phyloP scores from a whole-genome alignment of 371 early-diverging fungal genomes.

The Mortierella sp. region DNA sequence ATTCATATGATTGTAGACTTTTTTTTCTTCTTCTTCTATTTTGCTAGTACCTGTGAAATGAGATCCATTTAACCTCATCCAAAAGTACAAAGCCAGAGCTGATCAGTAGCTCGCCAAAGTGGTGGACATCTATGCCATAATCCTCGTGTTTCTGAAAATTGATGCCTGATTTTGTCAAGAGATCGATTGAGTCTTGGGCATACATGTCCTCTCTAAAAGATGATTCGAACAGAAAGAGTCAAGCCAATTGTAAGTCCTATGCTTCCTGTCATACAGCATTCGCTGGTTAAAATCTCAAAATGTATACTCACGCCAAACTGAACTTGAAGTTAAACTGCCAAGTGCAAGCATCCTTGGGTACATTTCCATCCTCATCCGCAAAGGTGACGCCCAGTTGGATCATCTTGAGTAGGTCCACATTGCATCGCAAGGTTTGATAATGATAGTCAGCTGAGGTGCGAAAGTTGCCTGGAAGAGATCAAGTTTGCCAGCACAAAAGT shows the following conservation, averaged over 20 bases:
- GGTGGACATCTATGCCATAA: slow-evolving; percentile 97
- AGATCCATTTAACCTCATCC: slow-evolving; percentile 97
- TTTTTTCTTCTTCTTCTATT: neutral
- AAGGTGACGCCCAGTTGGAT: slow-evolving; percentile 99
- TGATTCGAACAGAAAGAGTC: neutral
- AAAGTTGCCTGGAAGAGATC: slow-evolving; percentile 80
- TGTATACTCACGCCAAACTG: slow-evolving; percentile 75
- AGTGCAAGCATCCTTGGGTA: slow-evolving; percentile 92
- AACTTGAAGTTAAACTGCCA: slow-evolving; percentile 99
- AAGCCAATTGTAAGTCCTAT: neutral
- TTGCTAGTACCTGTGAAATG: slow-evolving; percentile 93
- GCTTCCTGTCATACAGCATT: neutral
- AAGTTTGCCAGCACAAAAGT: neutral
- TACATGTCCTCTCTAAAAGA: slow-evolving; percentile 96
- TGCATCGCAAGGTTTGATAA: slow-evolving; percentile 98
- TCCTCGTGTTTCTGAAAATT: slow-evolving; percentile 98
- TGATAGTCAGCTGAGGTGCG: slow-evolving; percentile 95
- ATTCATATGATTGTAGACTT: slow-evolving; percentile 2
- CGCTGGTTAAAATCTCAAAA: neutral
- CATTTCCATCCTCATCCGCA: slow-evolving; percentile 93
- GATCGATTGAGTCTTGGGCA: slow-evolving; percentile 98
- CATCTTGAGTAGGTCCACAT: slow-evolving; percentile 98
- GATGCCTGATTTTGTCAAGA: slow-evolving; percentile 97
- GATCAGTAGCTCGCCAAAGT: slow-evolving; percentile 98
- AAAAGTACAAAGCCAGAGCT: slow-evolving; percentile 97